Percentiles rank a stretch among this genome's conserved stretches.
Evolutionary conservation across 2,329 filamentous ascomycete species (phyloP).

Genomic region (Elsinoe batatas): DNA sequence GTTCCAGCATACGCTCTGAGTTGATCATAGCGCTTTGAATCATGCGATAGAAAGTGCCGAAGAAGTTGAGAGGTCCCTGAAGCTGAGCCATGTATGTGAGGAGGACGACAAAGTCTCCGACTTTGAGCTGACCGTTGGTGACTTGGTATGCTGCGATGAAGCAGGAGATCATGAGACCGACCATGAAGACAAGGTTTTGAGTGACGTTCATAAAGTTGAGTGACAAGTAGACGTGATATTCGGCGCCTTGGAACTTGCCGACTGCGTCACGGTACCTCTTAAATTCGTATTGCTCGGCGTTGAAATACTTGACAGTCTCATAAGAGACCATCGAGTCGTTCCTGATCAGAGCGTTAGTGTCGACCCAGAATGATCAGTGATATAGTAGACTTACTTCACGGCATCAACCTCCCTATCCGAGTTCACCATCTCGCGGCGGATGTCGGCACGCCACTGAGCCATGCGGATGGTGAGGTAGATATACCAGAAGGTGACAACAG

Average conservation of each 20-base stretch:
- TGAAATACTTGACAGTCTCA: conserved; percentile 63
- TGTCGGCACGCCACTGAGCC: conserved; percentile 84
- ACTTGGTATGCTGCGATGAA: conserved; percentile 64
- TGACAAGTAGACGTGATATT: conserved; percentile 47
- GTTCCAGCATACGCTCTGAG: conserved; percentile 83
- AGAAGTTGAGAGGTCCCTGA: conserved; percentile 61
- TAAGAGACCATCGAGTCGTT: conserved; percentile 99
- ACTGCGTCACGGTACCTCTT: conserved; percentile 48
- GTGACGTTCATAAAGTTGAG: conserved; percentile 51
- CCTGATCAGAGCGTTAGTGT: conserved; percentile 30
- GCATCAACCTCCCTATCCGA: conserved; percentile 91
- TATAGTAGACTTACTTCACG: conserved; percentile 55
- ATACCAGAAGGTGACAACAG: conserved; percentile 89
- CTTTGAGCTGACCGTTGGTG: conserved; percentile 47
- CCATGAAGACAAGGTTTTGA: conserved; percentile 54
- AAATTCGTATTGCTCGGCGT: conserved; percentile 50
- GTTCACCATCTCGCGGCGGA: conserved; percentile 88
- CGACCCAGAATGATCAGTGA: not conserved
- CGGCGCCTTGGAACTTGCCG: conserved; percentile 46
- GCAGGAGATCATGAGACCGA: conserved; percentile 56
- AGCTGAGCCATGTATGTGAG: conserved; percentile 67
- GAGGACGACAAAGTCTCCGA: conserved; percentile 61
- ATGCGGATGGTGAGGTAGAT: conserved; percentile 93
- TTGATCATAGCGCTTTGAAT: conserved; percentile 97
- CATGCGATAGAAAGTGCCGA: conserved; percentile 88